Percentiles rank a stretch among this genome's conserved stretches.
Conservation (phyloP, 139 green algal genomes). For the Chlorella sorokiniana region DNA sequence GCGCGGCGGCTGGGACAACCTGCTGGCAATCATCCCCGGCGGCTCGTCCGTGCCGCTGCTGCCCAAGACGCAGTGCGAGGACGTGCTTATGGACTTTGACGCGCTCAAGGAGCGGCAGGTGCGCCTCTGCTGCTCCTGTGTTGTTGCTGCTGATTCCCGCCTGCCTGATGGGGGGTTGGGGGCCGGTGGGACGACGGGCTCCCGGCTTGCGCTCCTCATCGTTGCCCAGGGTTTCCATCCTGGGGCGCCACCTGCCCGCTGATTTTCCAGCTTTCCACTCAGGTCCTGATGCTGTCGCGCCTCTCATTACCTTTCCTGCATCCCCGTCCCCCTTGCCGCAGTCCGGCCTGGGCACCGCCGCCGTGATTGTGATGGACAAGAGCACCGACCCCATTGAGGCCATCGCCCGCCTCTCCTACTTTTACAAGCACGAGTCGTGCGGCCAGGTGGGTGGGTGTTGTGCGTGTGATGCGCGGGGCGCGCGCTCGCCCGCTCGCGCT, state of each 20-base stretch:
- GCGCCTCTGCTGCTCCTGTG: neutral
- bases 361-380: slow-evolving; percentile 99
- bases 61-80: slow-evolving; percentile 83
- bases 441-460: neutral
- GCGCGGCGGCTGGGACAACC: slow-evolving; percentile 97
- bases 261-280: too few species aligned
- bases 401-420: slow-evolving; percentile 94
- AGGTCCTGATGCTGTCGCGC: too few species aligned
- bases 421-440: slow-evolving; percentile 89
- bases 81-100: slow-evolving; percentile 99
- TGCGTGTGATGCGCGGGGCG: too few species aligned
- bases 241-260: neutral
- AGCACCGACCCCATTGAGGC: slow-evolving; percentile 95
- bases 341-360: slow-evolving; percentile 92
- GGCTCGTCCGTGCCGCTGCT: slow-evolving; percentile 94
- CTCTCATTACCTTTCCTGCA: neutral
- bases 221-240: too few species aligned
- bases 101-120: slow-evolving; percentile 87
- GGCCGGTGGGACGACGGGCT: too few species aligned
- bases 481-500: too few species aligned
- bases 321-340: neutral
- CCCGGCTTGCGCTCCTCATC: too few species aligned
- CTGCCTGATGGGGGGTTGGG: too few species aligned
- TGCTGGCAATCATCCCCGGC: slow-evolving; percentile 97
- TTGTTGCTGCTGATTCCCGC: too few species aligned